Conservation (phyloP, 2,329 filamentous ascomycete genomes). For the Curvularia hawaiiensis region DNA sequence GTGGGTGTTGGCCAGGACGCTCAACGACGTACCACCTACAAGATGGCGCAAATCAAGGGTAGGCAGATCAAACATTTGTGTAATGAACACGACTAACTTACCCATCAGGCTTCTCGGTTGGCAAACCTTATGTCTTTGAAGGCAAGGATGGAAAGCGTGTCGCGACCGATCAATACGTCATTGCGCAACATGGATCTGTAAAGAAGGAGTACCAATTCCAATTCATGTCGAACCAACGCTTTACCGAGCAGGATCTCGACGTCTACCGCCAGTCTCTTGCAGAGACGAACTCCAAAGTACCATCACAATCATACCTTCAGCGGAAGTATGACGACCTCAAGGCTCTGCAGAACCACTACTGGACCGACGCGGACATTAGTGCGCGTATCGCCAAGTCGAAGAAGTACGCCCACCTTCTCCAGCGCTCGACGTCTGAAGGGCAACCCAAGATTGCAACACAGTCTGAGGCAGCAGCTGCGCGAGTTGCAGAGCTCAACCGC, state of each 20-base stretch:
- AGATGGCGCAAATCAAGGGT: constrained; percentile 89
- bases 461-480: constrained; percentile 73
- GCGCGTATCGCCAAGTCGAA: constrained; percentile 74
- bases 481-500: constrained; percentile 80
- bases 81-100: constrained; percentile 28
- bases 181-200: constrained; percentile 80
- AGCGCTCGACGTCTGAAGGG: constrained; percentile 70
- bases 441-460: constrained; percentile 60
- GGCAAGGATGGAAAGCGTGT: constrained; percentile 75
- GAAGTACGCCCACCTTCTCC: constrained; percentile 54
- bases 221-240: constrained; percentile 80
- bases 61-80: constrained; percentile 27
- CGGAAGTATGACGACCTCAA: constrained; percentile 84
- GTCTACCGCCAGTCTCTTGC: constrained; percentile 78
- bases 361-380: constrained; percentile 82
- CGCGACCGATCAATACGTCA: constrained; percentile 83
- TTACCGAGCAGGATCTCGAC: constrained; percentile 85
- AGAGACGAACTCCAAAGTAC: constrained; percentile 70
- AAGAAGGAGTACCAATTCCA: constrained; percentile 89
- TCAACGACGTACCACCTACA: constrained; percentile 77
- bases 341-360: constrained; percentile 74
- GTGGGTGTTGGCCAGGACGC: constrained; percentile 81
- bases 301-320: constrained; percentile 71
- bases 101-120: constrained; percentile 70
- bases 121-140: constrained; percentile 83